Conservation (phyloP, 78 protist genomes). For the Dictyostelium purpureum region DNA sequence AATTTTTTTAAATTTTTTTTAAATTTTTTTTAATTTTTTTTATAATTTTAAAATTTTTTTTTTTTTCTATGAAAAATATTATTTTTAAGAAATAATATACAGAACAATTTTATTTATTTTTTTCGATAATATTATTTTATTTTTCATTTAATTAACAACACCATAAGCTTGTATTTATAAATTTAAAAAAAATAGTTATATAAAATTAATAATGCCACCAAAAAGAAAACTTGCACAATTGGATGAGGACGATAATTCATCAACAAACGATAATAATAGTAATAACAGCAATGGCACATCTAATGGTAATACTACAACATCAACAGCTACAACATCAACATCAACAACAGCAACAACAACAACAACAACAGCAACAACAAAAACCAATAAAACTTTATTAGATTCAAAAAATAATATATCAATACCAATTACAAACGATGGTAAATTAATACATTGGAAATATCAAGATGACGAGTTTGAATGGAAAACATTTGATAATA, state of each 20-base stretch:
- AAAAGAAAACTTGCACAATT: conserved; percentile 5
- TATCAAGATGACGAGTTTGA: conserved; percentile 8
- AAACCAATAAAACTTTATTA: not conserved
- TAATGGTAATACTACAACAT: not conserved
- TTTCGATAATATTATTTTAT: too few species aligned
- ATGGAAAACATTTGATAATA: not conserved
- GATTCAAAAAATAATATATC: not conserved
- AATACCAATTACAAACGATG: not conserved
- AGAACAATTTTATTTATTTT: too few species aligned
- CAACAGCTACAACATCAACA: not conserved
- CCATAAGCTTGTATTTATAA: too few species aligned
- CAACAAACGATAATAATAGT: not conserved
- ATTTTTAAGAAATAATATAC: too few species aligned
- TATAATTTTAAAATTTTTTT: too few species aligned
- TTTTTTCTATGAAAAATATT: too few species aligned
- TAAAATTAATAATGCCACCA: conserved; percentile 3
- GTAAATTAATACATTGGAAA: conserved; percentile 12
- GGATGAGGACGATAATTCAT: not conserved
- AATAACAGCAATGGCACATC: not conserved
- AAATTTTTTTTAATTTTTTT: too few species aligned
- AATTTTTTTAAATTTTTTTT: too few species aligned
- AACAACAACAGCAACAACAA: not conserved
- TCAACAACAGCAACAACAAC: not conserved
- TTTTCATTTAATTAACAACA: too few species aligned
- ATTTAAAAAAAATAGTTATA: not conserved